Evolutionary conservation across 192 early-diverging fungal species (phyloP).

Genomic region (Rhizophagus sp.): DNA sequence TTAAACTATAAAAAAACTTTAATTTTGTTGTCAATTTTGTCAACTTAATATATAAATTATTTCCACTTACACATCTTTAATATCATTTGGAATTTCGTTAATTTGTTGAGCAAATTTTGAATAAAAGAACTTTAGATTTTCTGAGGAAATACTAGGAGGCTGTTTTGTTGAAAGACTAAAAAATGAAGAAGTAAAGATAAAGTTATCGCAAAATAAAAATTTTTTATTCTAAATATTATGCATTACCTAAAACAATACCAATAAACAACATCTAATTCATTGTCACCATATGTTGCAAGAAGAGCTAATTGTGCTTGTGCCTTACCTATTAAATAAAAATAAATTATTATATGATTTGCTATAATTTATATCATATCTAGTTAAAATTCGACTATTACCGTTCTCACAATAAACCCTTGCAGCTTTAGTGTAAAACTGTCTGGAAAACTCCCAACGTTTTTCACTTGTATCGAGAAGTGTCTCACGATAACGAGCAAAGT

Average conservation of each 20-base stretch:
- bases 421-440: conserved; percentile 16
- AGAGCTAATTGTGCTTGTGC: conserved; percentile 49
- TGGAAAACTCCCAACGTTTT: conserved; percentile 23
- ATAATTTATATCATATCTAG: background rate
- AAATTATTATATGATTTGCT: background rate
- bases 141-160: conserved; percentile 47
- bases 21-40: background rate
- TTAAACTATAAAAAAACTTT: background rate
- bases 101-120: conserved; percentile 40
- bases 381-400: conserved; percentile 1
- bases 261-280: conserved; percentile 48
- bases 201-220: background rate
- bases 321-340: conserved; percentile 36
- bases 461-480: conserved; percentile 36
- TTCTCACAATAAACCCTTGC: conserved; percentile 18
- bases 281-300: conserved; percentile 38
- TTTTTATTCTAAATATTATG: background rate
- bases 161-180: conserved; percentile 54
- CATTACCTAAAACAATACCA: conserved; percentile 48
- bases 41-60: background rate
- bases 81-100: background rate
- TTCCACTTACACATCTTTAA: background rate
- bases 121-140: conserved; percentile 57
- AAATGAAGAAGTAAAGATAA: background rate
- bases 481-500: conserved; percentile 55